A percentile compares a stretch with the other conserved stretches of the same genome.
Conservation (phyloP, 2,329 filamentous ascomycete species). For the Zarea fungicola region DNA sequence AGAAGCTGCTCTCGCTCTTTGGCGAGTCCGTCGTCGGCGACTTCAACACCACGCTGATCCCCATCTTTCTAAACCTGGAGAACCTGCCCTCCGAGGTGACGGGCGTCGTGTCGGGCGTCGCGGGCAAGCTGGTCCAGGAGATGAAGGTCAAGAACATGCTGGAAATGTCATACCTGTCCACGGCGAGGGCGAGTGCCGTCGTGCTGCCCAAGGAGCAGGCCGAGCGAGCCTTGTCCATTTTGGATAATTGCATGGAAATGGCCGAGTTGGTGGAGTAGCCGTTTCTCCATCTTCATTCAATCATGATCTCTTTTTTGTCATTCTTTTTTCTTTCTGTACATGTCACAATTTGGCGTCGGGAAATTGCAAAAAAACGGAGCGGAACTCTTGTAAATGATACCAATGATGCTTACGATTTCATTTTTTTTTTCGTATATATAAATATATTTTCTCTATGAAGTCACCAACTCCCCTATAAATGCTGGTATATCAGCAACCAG, state of each 20-base stretch:
- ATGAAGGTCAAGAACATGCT: constrained; percentile 53
- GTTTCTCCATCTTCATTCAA: not conserved
- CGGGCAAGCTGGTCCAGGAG: constrained; percentile 72
- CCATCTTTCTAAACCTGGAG: constrained; percentile 82
- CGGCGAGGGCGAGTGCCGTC: constrained; percentile 81
- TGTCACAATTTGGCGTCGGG: too few relatives aligned
- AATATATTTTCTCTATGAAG: too few relatives aligned
- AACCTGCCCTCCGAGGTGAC: constrained; percentile 81
- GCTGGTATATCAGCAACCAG: too few relatives aligned
- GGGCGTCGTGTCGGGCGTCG: constrained; percentile 92
- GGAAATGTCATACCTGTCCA: constrained; percentile 88
- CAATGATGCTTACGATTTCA: too few relatives aligned
- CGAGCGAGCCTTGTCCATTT: constrained; percentile 64
- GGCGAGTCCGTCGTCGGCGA: constrained; percentile 71
- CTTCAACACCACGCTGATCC: constrained; percentile 66
- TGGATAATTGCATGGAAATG: constrained; percentile 40
- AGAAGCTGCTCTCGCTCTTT: constrained; percentile 58
- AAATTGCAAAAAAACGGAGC: too few relatives aligned
- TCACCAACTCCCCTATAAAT: too few relatives aligned
- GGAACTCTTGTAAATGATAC: too few relatives aligned
- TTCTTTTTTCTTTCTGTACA: not conserved
- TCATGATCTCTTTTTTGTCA: not conserved
- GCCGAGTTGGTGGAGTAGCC: constrained; percentile 14
- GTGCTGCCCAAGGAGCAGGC: constrained; percentile 75
- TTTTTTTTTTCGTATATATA: too few relatives aligned